Percentiles rank a stretch among this genome's conserved stretches.
Conservation (phyloP, 2,329 filamentous ascomycete species). For the Parastagonospora nodorum region DNA sequence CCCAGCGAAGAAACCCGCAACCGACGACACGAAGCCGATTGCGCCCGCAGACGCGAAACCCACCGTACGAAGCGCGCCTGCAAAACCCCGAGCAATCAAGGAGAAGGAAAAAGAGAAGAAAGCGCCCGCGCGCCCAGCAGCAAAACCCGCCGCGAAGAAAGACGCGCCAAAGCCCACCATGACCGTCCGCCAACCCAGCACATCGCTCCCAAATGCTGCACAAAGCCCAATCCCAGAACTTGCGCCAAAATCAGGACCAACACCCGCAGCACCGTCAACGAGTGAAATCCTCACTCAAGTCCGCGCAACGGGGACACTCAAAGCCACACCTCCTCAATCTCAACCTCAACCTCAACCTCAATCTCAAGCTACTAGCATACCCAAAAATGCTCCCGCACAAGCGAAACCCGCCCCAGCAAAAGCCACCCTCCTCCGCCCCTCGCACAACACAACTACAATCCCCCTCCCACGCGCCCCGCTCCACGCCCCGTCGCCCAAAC, state of each 20-base stretch:
- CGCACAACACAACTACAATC: conserved; percentile 24
- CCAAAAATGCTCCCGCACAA: conserved; percentile 5
- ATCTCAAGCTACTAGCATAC: not conserved
- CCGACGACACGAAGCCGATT: conserved; percentile 16
- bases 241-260: conserved; percentile 10
- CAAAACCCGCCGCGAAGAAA: conserved; percentile 15
- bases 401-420: conserved; percentile 4
- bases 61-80: conserved; percentile 26
- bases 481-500: conserved; percentile 7
- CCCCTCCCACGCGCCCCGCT: conserved; percentile 24
- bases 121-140: conserved; percentile 15
- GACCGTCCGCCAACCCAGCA: conserved; percentile 1
- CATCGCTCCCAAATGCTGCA: not conserved
- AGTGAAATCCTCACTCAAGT: conserved; percentile 42
- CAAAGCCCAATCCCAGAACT: not conserved
- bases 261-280: conserved; percentile 27
- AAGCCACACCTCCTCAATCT: conserved; percentile 60
- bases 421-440: conserved; percentile 2
- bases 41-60: conserved; percentile 18
- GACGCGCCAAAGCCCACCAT: conserved; percentile 11
- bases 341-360: conserved; percentile 2
- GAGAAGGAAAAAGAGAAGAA: conserved; percentile 24
- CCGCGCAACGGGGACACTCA: conserved; percentile 27
- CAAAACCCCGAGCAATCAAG: conserved; percentile 22
- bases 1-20: conserved; percentile 36